Evolutionary conservation across 495 filamentous ascomycete genomes (phyloP).

Genomic region (Amniculicola lignicola): DNA sequence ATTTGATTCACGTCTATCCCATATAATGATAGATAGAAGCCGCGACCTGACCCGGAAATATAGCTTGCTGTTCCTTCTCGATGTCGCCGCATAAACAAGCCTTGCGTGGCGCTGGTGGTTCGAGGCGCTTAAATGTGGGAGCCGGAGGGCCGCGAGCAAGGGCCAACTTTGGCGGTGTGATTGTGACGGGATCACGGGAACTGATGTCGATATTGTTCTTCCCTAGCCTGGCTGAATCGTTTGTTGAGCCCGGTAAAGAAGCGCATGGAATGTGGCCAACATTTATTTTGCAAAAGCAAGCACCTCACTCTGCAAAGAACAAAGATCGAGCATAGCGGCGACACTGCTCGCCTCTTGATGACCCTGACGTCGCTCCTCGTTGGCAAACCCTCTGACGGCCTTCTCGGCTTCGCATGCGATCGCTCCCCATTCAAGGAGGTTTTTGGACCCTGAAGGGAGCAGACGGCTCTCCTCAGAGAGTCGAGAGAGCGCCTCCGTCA

Average conservation of each 20-base stretch:
- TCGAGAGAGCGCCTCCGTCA: slow-evolving; percentile 25
- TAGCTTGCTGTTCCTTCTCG: not conserved
- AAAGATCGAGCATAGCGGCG: slow-evolving; percentile 14
- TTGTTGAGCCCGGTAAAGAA: no score
- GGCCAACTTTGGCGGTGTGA: no score
- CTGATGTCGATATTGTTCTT: no score
- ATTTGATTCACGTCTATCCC: slow-evolving; percentile 4
- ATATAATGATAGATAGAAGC: slow-evolving; percentile 19
- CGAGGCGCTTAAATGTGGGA: no score
- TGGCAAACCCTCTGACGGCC: not conserved
- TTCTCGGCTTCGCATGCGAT: slow-evolving; percentile 6
- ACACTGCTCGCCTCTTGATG: slow-evolving; percentile 12
- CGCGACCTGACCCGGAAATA: slow-evolving; percentile 9
- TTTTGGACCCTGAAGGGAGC: slow-evolving; percentile 31
- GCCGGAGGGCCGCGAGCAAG: no score
- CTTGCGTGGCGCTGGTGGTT: no score
- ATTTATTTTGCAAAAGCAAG: no score
- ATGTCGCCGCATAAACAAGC: not conserved
- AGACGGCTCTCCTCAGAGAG: slow-evolving; percentile 42
- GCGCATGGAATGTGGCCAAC: no score
- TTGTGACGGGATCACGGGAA: no score
- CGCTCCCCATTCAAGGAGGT: slow-evolving; percentile 5
- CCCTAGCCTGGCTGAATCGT: no score
- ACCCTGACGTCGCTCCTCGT: slow-evolving; percentile 1
- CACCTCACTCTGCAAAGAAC: slow-evolving; percentile 14